These are phyloP conservation scores for Pseudogymnoascus verrucosus DNA, from an alignment of 2,329 filamentous ascomycete genomes.

Conservation along the genomic window DNA sequence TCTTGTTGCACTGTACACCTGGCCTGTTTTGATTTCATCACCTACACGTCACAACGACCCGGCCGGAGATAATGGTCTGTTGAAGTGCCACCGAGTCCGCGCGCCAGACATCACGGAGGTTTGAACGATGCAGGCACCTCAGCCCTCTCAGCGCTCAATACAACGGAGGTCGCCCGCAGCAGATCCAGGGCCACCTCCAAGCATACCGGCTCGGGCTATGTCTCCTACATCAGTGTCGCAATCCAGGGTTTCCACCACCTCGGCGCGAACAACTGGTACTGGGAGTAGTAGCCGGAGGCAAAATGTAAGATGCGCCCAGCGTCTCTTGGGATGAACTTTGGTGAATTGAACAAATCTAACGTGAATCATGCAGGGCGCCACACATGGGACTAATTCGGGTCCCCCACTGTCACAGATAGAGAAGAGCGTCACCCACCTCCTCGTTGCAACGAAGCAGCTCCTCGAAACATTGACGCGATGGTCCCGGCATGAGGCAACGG, in stretches of 20 bases:
- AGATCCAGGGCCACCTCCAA: slow-evolving; percentile 50
- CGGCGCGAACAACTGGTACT: slow-evolving; percentile 49
- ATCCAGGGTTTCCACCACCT: slow-evolving; percentile 57
- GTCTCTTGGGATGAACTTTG: neutral
- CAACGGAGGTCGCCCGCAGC: slow-evolving; percentile 57
- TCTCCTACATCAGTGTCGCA: slow-evolving; percentile 48
- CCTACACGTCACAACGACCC: neutral
- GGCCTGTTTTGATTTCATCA: neutral
- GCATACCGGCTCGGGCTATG: slow-evolving; percentile 48
- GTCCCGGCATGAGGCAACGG: slow-evolving; percentile 86
- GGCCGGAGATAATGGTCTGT: slow-evolving; percentile 4
- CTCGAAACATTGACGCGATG: slow-evolving; percentile 96
- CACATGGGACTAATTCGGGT: slow-evolving; percentile 13
- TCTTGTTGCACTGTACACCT: neutral
- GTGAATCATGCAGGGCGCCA: neutral
- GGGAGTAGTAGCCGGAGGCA: slow-evolving; percentile 42
- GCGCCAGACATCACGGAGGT: neutral
- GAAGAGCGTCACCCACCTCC: slow-evolving; percentile 94
- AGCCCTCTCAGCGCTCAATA: slow-evolving; percentile 44
- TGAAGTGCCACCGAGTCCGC: neutral
- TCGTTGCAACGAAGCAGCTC: slow-evolving; percentile 95
- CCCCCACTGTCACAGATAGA: slow-evolving; percentile 78
- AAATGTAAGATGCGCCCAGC: slow-evolving; percentile 44
- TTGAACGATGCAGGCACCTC: slow-evolving; percentile 43
- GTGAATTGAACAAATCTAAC: neutral